Base-by-base conservation (phyloP, 2,329 filamentous ascomycete genomes). In the Penicillium decumbens region DNA sequence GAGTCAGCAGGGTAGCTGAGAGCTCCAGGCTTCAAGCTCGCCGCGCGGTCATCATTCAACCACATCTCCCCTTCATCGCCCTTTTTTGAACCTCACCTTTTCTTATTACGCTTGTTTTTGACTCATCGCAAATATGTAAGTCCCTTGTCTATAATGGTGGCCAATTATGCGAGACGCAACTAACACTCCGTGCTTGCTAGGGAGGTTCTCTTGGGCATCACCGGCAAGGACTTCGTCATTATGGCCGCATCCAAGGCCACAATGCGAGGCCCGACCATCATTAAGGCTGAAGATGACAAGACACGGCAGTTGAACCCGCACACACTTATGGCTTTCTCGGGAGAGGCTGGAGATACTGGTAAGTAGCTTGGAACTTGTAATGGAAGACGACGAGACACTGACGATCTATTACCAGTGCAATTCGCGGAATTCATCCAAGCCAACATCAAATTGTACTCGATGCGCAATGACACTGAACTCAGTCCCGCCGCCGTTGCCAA, bases 401-500 rank as follows among this genome's bases (percentile, higher is more conserved):
- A 47, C 45, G 29, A 41, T 28, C 41, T 38, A 27, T 23, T 24
- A 51, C 13, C 50, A 95, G 91, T 97, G 56, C 92, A 98, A 85
- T 98, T 98, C 72, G 89, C 95, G 71, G 93, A 98, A 77, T 98
- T 92, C 77, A 95, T 98, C 72, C 91, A 97, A 82, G 91, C 92
- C 70, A 98, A 98, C 74, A 85, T 93, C 57, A 89, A 95, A 75
- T 87, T 98, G 68, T 98, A 98, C 77, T 90, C 88, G 61, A 98
- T 97, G 91, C 89, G 95, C 68, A 97, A 97, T 72, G 88, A 90
- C 73, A 87, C 87, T 68, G 89, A 96, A 66, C 83, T 98, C 54
- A 89, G 89, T 39, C 92, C 93, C 8, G 85, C 86, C 30, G 93
- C 89, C 33, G 85, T 96, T 48, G 89, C 91, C 55, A 85, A 89